Base-by-base conservation (phyloP, 2,329 filamentous ascomycete species). In the Colletotrichum chrysophilum region DNA sequence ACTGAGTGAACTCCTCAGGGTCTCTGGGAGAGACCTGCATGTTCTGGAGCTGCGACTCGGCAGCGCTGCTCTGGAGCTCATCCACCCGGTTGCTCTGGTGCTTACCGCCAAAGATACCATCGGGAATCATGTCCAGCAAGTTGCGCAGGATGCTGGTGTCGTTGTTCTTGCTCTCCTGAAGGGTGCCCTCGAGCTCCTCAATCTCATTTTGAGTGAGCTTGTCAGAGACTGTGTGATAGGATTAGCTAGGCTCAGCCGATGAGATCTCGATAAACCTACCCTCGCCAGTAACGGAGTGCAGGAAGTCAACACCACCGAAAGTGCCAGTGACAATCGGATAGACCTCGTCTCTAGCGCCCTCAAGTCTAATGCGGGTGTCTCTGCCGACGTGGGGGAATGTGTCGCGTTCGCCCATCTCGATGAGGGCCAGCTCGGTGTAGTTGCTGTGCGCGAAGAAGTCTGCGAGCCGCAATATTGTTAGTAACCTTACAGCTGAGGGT, bases 391-490 rank as follows among this genome's bases (percentile, higher is more conserved):
- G 96, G 30, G 96, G 95, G 84, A 98, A 98, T 75, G 98, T 86
- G 76, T 94, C 91, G 7, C 86, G 88, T 85, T 97, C 95, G 67
- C 95, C 96, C 80, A 98, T 86, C 83, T 98, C 96, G 80, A 97
- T 96, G 64, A 98, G 89, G 74, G 94, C 95, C 74, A 98, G 91
- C 84, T 98, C 96, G 16, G 90, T 92, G 85, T 98, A 98, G 88
- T 98, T 98, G 83, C 95, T 97, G 86, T 98, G 96, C 18, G 96
- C 96, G 70, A 96, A 93, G 86, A 93, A 98, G 83, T 98, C 96
- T 91, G 70, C 24, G 9, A 5, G 16, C n/a, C 43, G n/a, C 16
- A 21, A 55, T 13, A 55, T 13, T 7, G 52, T 77, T 28, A 77
- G 66, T 16, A 60, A 76, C 32, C 73, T 34, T 61, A 24, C 24